Base-by-base conservation (phyloP, 257 asterid genomes). In the Nicotiana attenuata region DNA sequence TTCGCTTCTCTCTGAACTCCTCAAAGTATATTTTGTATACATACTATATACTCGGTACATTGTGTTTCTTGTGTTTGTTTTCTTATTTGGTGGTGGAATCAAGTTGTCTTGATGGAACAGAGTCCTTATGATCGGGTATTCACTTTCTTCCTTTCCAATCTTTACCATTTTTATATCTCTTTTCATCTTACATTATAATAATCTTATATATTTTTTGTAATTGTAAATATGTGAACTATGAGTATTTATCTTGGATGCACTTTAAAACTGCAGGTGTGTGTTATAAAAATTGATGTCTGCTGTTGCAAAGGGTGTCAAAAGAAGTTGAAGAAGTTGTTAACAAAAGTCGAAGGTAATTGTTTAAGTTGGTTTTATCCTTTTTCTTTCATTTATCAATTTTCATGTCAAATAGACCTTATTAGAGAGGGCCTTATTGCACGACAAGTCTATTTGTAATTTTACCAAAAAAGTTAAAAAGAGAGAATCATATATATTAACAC, bases 291-390 rank as follows among this genome's bases (percentile, higher is more conserved):
- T 77, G 65, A 82, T 33, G 33, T 81, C n/a, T 60, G 80, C 15
- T 89, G 89, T 20, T 89, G 90, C 10, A 53, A 66, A 17, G 85
- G 68, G 22, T 83, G 65, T 50, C 85, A 77, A 35, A 69, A 67
- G 80, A 85, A 80, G 78, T 77, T 87, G 76, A 83, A 80, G 82
- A 85, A 69, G 69, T 71, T 81, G 10, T 52, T 89, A 15, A 60
- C 65, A 41, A 82, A 80, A 61, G 80, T 87, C 31, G 50, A 68
- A 20, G 90, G 92, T 87, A 41, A 84, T 47, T 13, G 47, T 22
- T 35, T 28, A 16, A 15, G 11, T 20, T 65, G 0, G 2, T 50
- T 77, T 52, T 45, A 19, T 52, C 20, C 35, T 41, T 45, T 56
- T 41, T 33, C 22, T 22, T 7, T 20, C 33, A 13, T 69, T 59